Conservation (phyloP, 2,329 filamentous ascomycete species). For the Fusarium camptoceras region DNA sequence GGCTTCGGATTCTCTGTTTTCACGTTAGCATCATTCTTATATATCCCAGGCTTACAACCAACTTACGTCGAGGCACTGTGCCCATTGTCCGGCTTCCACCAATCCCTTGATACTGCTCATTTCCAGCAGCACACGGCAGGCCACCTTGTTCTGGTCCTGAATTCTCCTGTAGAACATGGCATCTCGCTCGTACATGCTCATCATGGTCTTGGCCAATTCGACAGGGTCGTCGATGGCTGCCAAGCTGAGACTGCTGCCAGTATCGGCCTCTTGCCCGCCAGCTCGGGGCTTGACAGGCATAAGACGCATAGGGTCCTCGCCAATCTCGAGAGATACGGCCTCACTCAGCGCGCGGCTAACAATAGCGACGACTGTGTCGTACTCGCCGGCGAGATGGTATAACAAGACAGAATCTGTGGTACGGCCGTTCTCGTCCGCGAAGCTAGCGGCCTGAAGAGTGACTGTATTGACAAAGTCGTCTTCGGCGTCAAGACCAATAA, state of each 20-base stretch:
- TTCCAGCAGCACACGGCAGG: constrained; percentile 67
- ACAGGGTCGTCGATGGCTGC: constrained; percentile 71
- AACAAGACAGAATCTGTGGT: constrained; percentile 93
- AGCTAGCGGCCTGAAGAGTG: constrained; percentile 89
- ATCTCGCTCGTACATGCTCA: constrained; percentile 71
- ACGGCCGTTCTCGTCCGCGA: constrained; percentile 93
- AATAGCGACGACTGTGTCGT: constrained; percentile 91
- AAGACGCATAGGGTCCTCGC: constrained; percentile 81
- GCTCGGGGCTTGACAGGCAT: constrained; percentile 82
- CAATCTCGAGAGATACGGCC: constrained; percentile 86
- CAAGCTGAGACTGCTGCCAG: constrained; percentile 69
- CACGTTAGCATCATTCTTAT: constrained; percentile 31
- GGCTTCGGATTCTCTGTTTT: constrained; percentile 73
- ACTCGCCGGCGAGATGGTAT: constrained; percentile 94
- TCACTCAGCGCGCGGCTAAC: constrained; percentile 92
- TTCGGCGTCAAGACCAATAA: constrained; percentile 84
- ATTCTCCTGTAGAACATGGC: constrained; percentile 71
- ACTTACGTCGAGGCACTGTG: constrained; percentile 69
- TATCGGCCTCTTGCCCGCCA: constrained; percentile 54
- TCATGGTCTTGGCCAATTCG: constrained; percentile 70
- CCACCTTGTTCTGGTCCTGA: constrained; percentile 66
- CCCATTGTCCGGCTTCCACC: constrained; percentile 67
- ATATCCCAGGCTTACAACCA: not conserved
- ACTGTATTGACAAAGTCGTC: constrained; percentile 91
- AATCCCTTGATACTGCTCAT: constrained; percentile 71